A percentile compares a stretch with the other conserved stretches of the same genome.
These are phyloP conservation scores for Leptodontidium sp. DNA, from an alignment of 2,329 filamentous ascomycete species.

Conservation along the genomic window DNA sequence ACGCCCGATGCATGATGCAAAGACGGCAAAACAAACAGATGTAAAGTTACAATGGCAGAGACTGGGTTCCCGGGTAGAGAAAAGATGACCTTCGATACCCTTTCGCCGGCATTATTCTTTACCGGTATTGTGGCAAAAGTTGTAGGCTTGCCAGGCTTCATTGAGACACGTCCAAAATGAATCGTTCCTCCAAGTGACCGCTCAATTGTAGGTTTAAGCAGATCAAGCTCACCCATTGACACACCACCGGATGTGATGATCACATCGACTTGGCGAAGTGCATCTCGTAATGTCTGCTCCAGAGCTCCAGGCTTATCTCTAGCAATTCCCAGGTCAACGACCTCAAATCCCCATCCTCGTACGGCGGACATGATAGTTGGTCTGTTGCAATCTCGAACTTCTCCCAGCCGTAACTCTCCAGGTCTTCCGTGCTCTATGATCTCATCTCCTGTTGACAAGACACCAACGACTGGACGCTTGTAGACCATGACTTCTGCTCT, in stretches of 20 bases:
- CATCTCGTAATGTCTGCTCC: conserved; percentile 78
- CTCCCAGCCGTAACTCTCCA: conserved; percentile 72
- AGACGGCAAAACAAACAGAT: conserved; percentile 91
- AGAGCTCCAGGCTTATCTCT: conserved; percentile 76
- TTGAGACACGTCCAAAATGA: conserved; percentile 93
- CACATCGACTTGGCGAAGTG: conserved; percentile 78
- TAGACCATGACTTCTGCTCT: conserved; percentile 75
- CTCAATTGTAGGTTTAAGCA: conserved; percentile 96
- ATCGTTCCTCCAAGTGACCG: conserved; percentile 88
- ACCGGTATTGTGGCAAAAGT: conserved; percentile 90
- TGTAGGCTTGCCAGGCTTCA: conserved; percentile 98
- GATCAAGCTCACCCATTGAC: conserved; percentile 96
- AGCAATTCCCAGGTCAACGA: conserved; percentile 86
- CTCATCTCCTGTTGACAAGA: conserved; percentile 95
- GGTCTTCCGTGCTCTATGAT: conserved; percentile 78
- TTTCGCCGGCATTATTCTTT: conserved; percentile 65
- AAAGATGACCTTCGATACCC: conserved; percentile 78
- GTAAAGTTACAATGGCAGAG: conserved; percentile 89
- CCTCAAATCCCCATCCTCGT: conserved; percentile 76
- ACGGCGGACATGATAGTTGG: conserved; percentile 85
- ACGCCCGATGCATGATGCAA: conserved; percentile 81
- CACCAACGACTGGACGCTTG: conserved; percentile 79
- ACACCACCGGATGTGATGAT: conserved; percentile 94
- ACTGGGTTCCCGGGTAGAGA: conserved; percentile 94
- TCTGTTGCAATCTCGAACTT: conserved; percentile 93